Conservation (phyloP, 169 alveolate species). For the Ichthyophthirius multifiliis region DNA sequence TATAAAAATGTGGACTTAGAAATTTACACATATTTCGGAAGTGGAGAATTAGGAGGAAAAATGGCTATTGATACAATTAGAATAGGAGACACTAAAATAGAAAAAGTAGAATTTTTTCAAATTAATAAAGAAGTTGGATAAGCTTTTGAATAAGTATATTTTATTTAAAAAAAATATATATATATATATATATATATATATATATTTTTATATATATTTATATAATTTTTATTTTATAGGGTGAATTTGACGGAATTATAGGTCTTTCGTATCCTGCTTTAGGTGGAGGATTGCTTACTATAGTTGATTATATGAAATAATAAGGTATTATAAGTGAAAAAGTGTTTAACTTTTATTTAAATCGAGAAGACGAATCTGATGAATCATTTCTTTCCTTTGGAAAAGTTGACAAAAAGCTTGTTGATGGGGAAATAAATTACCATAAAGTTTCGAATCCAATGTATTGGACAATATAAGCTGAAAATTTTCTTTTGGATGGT, state of each 20-base stretch:
- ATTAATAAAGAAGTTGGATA: constrained; percentile 47
- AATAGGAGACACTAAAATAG: constrained; percentile 37
- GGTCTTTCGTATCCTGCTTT: constrained; percentile 56
- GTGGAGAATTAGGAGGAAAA: constrained; percentile 47
- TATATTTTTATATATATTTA: too few relatives aligned
- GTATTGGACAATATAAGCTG: constrained; percentile 54
- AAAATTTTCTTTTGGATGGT: constrained; percentile 49
- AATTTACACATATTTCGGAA: constrained; percentile 51
- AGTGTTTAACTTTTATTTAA: constrained; percentile 42
- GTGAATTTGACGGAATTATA: constrained; percentile 49
- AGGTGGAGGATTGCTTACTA: constrained; percentile 34
- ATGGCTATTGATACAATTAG: constrained; percentile 40
- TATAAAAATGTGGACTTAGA: constrained; percentile 23
- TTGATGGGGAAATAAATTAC: constrained; percentile 38
- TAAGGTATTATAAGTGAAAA: constrained; percentile 37
- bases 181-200: too few relatives aligned
- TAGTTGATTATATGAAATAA: constrained; percentile 58
- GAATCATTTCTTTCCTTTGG: constrained; percentile 54
- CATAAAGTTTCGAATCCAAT: constrained; percentile 39
- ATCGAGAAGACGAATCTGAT: constrained; percentile 21
- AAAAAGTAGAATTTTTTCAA: constrained; percentile 49
- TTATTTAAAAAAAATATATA: too few relatives aligned
- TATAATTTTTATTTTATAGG: neutral
- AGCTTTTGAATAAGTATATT: constrained; percentile 45
- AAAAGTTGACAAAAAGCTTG: constrained; percentile 32